Base-by-base conservation (phyloP, 2,329 filamentous ascomycete genomes). In the Xenoacremonium recifei region DNA sequence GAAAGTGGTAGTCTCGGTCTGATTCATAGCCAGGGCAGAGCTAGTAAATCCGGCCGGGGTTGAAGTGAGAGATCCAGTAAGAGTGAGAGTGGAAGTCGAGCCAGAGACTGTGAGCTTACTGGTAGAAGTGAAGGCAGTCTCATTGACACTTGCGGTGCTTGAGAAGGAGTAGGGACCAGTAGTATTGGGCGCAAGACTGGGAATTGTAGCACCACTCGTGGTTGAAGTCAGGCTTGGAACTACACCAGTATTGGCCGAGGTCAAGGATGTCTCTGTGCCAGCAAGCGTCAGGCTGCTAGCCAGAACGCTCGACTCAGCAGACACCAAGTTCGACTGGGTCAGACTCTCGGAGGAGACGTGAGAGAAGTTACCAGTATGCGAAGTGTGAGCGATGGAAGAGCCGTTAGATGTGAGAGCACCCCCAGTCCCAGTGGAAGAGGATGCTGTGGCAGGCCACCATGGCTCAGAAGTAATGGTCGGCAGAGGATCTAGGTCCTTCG, bases 281-380 rank as follows among this genome's bases (percentile, higher is more conserved):
- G 43, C 43, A 29, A 30, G 36, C 31, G 51, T 49, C 36, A 21
- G 37, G 33, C 45, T 48, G 35, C 49, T 46, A 42, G 49, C 51
- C 32, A 39, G 38, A 29, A 40, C 51, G 29, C 51, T 54, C 21
- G 51, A 54, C 25, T 43, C 51, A 27, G 35, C 47, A n/a, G 40
- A 54, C 21, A 43, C 39, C 30, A 21, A 40, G 15, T 23, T 29
- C 4, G 37, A 39, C 15, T 32, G 29, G 6, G 35, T 40, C 17
- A 39, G 39, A 4, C 32, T 15, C 3, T 9, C 25, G 17, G 43
- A 45, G 16, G 50, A 19, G 10, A 34, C 12, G 5, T 34, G 16
- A 19, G 45, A 44, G 13, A 27, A 27, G 23, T 27, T 27, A 27
- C 9, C 23, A 27, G 9, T 9, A 9, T 13, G 23, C 23, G 23